Conservation (phyloP, 176 grass and related monocot species). For the Ampelocalamus luodianensis region DNA sequence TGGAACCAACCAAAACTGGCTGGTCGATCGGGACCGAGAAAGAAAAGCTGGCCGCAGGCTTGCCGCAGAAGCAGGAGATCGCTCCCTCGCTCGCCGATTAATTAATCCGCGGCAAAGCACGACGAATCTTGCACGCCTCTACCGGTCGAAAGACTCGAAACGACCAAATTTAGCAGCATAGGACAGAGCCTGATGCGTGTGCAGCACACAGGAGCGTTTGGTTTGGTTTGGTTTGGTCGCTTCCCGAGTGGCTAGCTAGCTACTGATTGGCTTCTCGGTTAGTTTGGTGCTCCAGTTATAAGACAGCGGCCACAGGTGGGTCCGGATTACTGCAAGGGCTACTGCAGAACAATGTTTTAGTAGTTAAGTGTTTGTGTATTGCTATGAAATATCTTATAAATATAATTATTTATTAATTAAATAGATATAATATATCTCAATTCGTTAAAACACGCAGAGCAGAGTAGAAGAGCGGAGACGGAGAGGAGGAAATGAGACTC, state of each 20-base stretch:
- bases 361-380: no score
- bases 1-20: not conserved
- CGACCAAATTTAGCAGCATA: not conserved
- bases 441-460: no score
- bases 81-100: not conserved
- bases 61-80: not conserved
- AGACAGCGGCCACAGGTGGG: not conserved
- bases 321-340: no score
- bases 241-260: not conserved
- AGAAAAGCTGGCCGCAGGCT: not conserved
- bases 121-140: conserved; percentile 44
- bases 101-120: conserved; percentile 11
- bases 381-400: no score
- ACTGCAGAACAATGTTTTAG: no score
- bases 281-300: conserved; percentile 34
- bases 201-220: not conserved
- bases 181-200: not conserved
- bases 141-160: not conserved
- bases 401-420: no score
- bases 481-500: no score
- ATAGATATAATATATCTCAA: no score
- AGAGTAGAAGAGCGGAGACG: no score
- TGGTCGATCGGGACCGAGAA: not conserved
- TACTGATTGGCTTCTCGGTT: conserved; percentile 17
- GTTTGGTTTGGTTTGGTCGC: not conserved